Base-by-base conservation (phyloP, 192 early-diverging fungal genomes). In the Funneliformis mosseae region DNA sequence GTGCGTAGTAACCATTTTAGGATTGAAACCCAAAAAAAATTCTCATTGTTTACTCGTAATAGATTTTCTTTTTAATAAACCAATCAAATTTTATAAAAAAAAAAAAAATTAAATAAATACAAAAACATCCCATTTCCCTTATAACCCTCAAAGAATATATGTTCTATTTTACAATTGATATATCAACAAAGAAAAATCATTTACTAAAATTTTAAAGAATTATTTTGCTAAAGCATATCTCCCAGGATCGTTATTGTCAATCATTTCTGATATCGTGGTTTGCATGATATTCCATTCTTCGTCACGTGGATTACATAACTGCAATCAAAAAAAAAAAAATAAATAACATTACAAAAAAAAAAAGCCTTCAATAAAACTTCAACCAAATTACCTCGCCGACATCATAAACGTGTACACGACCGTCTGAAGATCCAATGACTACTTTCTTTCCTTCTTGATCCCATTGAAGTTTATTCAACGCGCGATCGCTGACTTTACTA, bases 391-490 rank as follows among this genome's bases (percentile, higher is more conserved):
- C 92, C 84, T 98, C 95, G 70, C 97, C 97, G 72, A 98, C 87
- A 81, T 99, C 97, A 85, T 97, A 96, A 7, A 99, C 87, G 78
- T 94, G 93, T 14, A 97, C 88, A 27, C 87, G 84, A 5, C 96
- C 97, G 82, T 98, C 97, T 41, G 89, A 90, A n/a, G 94, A 91
- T 38, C 96, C 97, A 60, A 96, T 84, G 2, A 93, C 94, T 14
- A 92, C 91, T 76, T 89, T 89, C 79, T 87, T 90, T 14, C 97
- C 98, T 41, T 94, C 90, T 83, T 95, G 94, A 82, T 97, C 94
- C 97, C 97, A 99, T n/a, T 91, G 93, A 77, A 99, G 79, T 85
- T 95, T 97, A 86, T 99, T 99, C 62, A 98, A 88, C 59, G 96
- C 95, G 43, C 91, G 92, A 27, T 88, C 88, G 41, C 90, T 91